phyloP scores from a whole-genome alignment of 257 asterid species.

The Penstemon davidsonii region DNA sequence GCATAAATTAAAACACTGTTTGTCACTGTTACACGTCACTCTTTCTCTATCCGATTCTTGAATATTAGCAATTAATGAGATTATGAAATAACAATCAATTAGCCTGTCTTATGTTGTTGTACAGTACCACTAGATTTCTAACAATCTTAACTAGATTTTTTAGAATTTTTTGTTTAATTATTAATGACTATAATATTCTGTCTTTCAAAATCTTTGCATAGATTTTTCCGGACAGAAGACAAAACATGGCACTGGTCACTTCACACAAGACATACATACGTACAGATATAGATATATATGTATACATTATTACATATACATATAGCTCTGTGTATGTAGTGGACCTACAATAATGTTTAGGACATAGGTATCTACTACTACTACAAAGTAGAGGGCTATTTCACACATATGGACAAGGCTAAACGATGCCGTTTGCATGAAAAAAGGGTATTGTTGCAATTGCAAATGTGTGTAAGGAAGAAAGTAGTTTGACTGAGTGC shows the following conservation, averaged over 20 bases:
- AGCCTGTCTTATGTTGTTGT: conserved; percentile 25
- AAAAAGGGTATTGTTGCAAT: conserved; percentile 22
- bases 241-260: conserved; percentile 44
- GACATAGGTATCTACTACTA: conserved; percentile 37
- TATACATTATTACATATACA: neutral
- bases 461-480: conserved; percentile 28
- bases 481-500: conserved; percentile 54
- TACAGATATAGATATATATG: neutral
- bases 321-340: conserved; percentile 22
- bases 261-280: conserved; percentile 26
- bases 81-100: conserved; percentile 50
- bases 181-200: neutral
- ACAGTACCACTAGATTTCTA: conserved; percentile 33
- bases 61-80: conserved; percentile 27
- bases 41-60: neutral
- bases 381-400: conserved; percentile 6
- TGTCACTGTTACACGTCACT: neutral
- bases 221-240: conserved; percentile 56
- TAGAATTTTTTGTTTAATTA: neutral
- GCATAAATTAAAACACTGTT: neutral
- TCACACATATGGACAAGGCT: conserved; percentile 40
- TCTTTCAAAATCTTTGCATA: conserved; percentile 38
- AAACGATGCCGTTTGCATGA: conserved; percentile 54
- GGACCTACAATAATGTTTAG: conserved; percentile 31
- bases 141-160: neutral